Evolutionary conservation across 2,329 filamentous ascomycete genomes (phyloP).

Genomic region (Shiraia sp.): DNA sequence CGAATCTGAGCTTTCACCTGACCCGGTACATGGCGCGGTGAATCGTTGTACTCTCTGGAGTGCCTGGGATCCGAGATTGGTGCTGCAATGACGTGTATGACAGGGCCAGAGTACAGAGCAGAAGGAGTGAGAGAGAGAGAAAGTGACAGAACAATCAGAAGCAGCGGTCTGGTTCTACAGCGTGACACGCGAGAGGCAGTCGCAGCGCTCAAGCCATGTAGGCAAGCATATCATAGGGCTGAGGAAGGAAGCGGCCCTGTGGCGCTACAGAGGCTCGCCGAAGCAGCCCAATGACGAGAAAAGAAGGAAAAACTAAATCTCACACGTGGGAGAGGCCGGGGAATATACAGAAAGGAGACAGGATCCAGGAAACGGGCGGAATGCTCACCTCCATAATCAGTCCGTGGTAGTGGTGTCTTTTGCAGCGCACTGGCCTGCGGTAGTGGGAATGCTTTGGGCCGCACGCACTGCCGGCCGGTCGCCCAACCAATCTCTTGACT

Average conservation of each 20-base stretch:
- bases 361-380: constrained; percentile 11
- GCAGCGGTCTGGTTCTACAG: constrained; percentile 43
- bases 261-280: constrained; percentile 6
- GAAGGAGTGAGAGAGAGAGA: constrained; percentile 10
- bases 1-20: constrained; percentile 22
- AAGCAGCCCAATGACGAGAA: not conserved
- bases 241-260: constrained; percentile 18
- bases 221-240: constrained; percentile 29
- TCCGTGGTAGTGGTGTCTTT: constrained; percentile 25
- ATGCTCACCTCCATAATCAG: constrained; percentile 41
- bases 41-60: constrained; percentile 25
- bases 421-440: constrained; percentile 34
- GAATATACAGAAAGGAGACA: constrained; percentile 20
- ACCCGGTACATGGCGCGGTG: constrained; percentile 31
- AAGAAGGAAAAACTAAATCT: constrained; percentile 8
- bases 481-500: constrained; percentile 1
- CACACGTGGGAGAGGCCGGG: constrained; percentile 14
- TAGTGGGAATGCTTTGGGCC: constrained; percentile 29
- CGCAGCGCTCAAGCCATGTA: constrained; percentile 35
- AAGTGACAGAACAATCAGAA: constrained; percentile 25
- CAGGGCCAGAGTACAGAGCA: constrained; percentile 18
- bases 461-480: constrained; percentile 3
- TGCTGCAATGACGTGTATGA: constrained; percentile 32
- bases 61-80: constrained; percentile 16
- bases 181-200: constrained; percentile 35